Evolutionary conservation across 2,329 filamentous ascomycete species (phyloP).

Genomic region (Didymella pomorum): DNA sequence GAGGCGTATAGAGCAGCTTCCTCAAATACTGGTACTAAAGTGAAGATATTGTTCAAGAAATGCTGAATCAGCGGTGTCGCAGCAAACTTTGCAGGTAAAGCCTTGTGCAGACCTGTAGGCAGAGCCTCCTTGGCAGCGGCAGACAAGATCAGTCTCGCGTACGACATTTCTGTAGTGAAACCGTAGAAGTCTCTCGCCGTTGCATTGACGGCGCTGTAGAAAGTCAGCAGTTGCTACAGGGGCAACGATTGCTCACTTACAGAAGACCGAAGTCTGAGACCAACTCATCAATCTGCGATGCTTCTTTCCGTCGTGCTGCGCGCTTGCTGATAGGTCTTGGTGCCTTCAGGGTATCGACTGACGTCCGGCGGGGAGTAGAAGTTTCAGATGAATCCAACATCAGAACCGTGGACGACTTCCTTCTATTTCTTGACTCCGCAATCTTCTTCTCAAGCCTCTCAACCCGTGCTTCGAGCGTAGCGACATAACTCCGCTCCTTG

Average conservation of each 20-base stretch:
- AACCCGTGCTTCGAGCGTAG: slow-evolving; percentile 88
- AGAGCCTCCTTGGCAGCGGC: slow-evolving; percentile 78
- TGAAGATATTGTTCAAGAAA: slow-evolving; percentile 84
- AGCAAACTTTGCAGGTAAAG: slow-evolving; percentile 74
- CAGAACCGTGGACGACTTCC: slow-evolving; percentile 75
- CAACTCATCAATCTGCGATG: slow-evolving; percentile 86
- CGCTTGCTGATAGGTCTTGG: slow-evolving; percentile 47
- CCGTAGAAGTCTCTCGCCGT: slow-evolving; percentile 94
- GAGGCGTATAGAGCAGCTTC: slow-evolving; percentile 80
- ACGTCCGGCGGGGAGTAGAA: slow-evolving; percentile 60
- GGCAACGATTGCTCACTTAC: slow-evolving; percentile 58
- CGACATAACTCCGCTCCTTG: slow-evolving; percentile 96
- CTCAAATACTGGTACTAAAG: slow-evolving; percentile 81
- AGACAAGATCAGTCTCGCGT: slow-evolving; percentile 86
- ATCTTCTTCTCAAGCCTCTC: slow-evolving; percentile 86
- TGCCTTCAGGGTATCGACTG: slow-evolving; percentile 45
- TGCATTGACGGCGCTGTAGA: slow-evolving; percentile 82
- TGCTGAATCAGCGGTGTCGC: slow-evolving; percentile 77
- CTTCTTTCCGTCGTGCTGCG: slow-evolving; percentile 68
- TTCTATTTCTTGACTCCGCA: slow-evolving; percentile 68
- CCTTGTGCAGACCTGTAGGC: slow-evolving; percentile 65
- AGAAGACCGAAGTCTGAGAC: slow-evolving; percentile 94
- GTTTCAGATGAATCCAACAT: slow-evolving; percentile 66
- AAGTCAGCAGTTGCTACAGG: slow-evolving; percentile 19
- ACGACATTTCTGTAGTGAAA: slow-evolving; percentile 87